Evolutionary conservation across 495 filamentous ascomycete genomes (phyloP), one percentile per base, ranked within the genome.

Genomic region (Neurospora sp.): DNA sequence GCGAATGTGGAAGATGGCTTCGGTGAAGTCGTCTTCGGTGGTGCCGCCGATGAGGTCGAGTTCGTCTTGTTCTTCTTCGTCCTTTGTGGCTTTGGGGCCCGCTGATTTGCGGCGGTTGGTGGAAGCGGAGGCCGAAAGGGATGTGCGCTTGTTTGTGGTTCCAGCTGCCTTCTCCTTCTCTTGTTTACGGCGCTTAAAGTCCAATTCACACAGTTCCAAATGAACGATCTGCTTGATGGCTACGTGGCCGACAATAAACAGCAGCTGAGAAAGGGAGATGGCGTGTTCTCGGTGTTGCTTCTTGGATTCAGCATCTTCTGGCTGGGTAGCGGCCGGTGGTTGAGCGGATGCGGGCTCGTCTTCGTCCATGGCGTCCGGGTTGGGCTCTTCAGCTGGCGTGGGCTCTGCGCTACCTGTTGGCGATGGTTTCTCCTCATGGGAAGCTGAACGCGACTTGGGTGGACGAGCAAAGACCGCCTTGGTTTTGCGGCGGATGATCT

Each of bases 211-310:
- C 3, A 98, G 87, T 75, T 99, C 96, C n/a, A 99, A 86, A 80
- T 99, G 96, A n/a, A 99, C 96, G 73, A 98, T 99, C 77, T 99
- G 96, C 81, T 99, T 99, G 82, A 99, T 93, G 39, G 95, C 94
- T 72, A 98, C 93, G 78, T 99, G 95, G 6, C 95, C 96, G 70
- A 99, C 95, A 70, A 97, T 90, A 81, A 97, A 99, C 6, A 99
- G 86, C 3, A 99, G 87, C 75, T 98, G 96, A 0, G 95, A 96
- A 1, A 99, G 85, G 2, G 88, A 91, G 40, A 92, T 87, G 5
- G 92, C 89, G 12, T 87, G 87, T 73, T 89, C 90, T 74, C 90
- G 85, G 74, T 84, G 85, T 20, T 82, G 79, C 70, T 81, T 84
- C 73, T 79, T 85, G 70, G 76, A 3, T 9, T 65, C 53, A 3